These are phyloP conservation scores for Pichia sporocuriosa DNA, from an alignment of 805 yeast genomes.

Conservation along the genomic window DNA sequence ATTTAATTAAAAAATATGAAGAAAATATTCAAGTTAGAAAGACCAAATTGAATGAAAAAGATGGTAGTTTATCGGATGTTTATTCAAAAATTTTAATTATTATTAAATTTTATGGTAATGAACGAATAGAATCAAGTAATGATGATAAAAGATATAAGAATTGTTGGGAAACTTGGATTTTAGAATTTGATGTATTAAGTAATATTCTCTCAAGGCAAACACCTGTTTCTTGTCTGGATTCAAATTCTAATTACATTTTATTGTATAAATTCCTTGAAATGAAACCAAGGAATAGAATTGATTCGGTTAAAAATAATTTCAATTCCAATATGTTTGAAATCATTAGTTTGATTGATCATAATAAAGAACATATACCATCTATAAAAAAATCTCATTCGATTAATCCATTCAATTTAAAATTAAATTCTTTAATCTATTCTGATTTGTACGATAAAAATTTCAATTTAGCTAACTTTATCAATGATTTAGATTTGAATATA, in stretches of 20 bases:
- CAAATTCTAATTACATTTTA: too few relatives aligned
- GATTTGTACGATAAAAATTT: neutral
- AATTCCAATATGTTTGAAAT: too few relatives aligned
- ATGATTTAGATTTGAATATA: neutral
- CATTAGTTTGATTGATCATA: too few relatives aligned
- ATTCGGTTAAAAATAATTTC: too few relatives aligned
- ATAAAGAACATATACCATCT: too few relatives aligned
- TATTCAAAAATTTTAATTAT: neutral
- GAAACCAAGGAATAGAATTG: too few relatives aligned
- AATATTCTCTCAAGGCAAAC: neutral
- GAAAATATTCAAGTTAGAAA: neutral
- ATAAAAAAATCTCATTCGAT: too few relatives aligned
- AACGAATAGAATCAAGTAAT: too few relatives aligned
- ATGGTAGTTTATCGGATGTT: neutral
- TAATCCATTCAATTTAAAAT: too few relatives aligned
- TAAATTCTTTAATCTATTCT: neutral
- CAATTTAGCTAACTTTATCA: neutral
- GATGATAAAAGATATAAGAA: too few relatives aligned
- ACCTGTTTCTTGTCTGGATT: too few relatives aligned
- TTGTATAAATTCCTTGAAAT: too few relatives aligned
- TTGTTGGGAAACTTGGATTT: conserved; percentile 68
- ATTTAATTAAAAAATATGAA: neutral
- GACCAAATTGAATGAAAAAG: neutral
- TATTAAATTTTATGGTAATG: conserved; percentile 23
- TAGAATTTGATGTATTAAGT: conserved; percentile 40